Base-by-base conservation (phyloP, 345 rosid genomes). In the Gossypium arboreum region DNA sequence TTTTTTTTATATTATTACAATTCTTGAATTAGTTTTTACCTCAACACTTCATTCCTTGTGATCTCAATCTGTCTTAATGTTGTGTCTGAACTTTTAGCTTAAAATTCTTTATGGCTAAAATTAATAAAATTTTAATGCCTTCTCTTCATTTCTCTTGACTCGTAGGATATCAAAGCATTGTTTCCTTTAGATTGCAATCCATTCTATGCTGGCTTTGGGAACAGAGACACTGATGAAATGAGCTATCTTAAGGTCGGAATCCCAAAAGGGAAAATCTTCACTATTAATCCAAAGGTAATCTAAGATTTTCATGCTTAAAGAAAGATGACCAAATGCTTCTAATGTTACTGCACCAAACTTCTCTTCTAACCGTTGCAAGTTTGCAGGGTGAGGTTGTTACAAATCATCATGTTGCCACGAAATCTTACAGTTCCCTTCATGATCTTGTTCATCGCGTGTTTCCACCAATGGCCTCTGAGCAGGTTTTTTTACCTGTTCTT, bases 131-230 rank as follows among this genome's bases (percentile, higher is more conserved):
- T 11, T 17, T 71, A 71, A 56, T 56, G 51, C 34, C 20, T 22
- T 65, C 44, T 62, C 25, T 15, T 3, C 4, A 6, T 3, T 56
- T 80, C 65, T 75, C 50, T 45, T 75, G 9, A 41, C 47, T 63
- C 63, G 15, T 93, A 95, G 99, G 97, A 87, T 51, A 95, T 95
- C 83, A 88, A 78, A 72, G 93, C 86, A 1, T 84, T 95, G 85
- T 95, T 93, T 84, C 99, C 99, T 80, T 66, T 87, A 0, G 98
- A 95, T 65, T 82, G 82, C 91, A 91, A 88, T 75, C 99, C 99
- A 2, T 95, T 95, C 86, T 95, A 95, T 79, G 99, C 99, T 80
- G 99, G 99, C 72, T 95, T 95, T 81, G 99, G 99, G 73, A 95
- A 95, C 77, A 86, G 99, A 86, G 85, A 91, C 82, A 95, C 99